These are phyloP conservation scores for Boletus rufocinnamomeus DNA, from an alignment of 768 basidiomycete species.

Conservation along the genomic window DNA sequence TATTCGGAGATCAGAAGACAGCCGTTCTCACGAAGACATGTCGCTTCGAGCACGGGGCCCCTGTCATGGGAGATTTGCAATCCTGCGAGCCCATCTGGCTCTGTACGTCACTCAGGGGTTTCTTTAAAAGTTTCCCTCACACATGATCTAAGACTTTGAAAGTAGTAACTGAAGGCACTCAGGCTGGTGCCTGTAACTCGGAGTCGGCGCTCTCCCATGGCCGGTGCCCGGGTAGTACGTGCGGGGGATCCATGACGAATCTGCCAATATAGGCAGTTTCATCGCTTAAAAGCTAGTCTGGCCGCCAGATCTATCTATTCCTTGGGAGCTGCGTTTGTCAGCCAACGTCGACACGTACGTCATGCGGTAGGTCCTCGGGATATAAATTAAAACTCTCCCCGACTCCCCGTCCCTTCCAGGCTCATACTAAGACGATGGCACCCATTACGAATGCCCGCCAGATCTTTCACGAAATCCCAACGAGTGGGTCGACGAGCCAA, in stretches of 20 bases:
- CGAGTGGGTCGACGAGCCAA: neutral
- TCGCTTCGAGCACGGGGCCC: no score
- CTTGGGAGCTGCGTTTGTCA: neutral
- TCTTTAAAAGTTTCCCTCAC: no score
- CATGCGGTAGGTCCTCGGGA: neutral
- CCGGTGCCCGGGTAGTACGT: no score
- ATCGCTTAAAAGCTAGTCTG: neutral
- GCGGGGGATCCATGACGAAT: no score
- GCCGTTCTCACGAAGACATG: no score
- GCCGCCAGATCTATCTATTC: neutral
- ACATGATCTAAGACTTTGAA: no score
- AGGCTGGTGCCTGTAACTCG: no score
- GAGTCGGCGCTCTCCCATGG: no score
- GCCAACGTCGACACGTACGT: neutral
- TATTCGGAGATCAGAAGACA: no score
- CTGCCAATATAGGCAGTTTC: no score
- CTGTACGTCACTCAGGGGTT: neutral
- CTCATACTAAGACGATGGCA: constrained; percentile 3
- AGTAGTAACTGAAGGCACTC: no score
- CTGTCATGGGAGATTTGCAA: neutral
- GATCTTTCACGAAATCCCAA: constrained; percentile 41
- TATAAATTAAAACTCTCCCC: neutral
- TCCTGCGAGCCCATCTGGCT: neutral
- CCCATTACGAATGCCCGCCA: constrained; percentile 37
- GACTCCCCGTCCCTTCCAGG: neutral